A percentile compares a stretch with the other conserved stretches of the same genome.
Evolutionary conservation across 192 early-diverging fungal species (phyloP).

Genomic region (Coemansia sp.): DNA sequence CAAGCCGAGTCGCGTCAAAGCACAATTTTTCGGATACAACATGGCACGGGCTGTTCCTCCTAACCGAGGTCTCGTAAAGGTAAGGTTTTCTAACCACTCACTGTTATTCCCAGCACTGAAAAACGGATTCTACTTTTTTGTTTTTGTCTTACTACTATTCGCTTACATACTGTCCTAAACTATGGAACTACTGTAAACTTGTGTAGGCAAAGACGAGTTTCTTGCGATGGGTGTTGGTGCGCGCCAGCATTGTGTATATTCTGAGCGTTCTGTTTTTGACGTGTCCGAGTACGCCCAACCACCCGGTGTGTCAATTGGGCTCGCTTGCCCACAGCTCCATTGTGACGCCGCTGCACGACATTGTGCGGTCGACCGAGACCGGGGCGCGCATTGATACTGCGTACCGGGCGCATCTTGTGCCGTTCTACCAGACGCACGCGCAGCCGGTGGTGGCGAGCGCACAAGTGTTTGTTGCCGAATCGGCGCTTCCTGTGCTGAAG

Average conservation of each 20-base stretch:
- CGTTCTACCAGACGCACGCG: conserved; percentile 48
- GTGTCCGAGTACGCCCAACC: conserved; percentile 26
- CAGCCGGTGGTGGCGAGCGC: conserved; percentile 21
- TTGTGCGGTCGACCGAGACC: conserved; percentile 32
- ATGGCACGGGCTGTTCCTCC: conserved; percentile 2
- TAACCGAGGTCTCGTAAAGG: conserved; percentile 9
- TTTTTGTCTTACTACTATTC: not conserved
- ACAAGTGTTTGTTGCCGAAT: conserved; percentile 17
- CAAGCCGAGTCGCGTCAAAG: no score
- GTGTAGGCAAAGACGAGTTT: conserved; percentile 11
- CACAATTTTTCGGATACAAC: not conserved
- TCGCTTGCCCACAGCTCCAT: conserved; percentile 15
- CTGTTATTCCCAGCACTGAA: not conserved
- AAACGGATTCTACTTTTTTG: not conserved
- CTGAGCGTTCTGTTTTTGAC: conserved; percentile 36
- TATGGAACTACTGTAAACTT: not conserved
- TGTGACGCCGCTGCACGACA: conserved; percentile 24
- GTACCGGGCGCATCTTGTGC: conserved; percentile 51
- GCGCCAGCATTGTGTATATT: conserved; percentile 30
- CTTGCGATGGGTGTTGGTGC: conserved; percentile 23
- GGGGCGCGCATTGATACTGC: conserved; percentile 43
- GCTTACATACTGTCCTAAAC: not conserved
- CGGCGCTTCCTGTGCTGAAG: conserved; percentile 23
- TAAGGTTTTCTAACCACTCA: conserved; percentile 3
- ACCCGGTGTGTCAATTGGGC: conserved; percentile 34